Percentiles rank a stretch among this genome's conserved stretches.
These are phyloP conservation scores for Globisporangium uncinulatum DNA, from an alignment of 352 stramenopile genomes.

Conservation along the genomic window DNA sequence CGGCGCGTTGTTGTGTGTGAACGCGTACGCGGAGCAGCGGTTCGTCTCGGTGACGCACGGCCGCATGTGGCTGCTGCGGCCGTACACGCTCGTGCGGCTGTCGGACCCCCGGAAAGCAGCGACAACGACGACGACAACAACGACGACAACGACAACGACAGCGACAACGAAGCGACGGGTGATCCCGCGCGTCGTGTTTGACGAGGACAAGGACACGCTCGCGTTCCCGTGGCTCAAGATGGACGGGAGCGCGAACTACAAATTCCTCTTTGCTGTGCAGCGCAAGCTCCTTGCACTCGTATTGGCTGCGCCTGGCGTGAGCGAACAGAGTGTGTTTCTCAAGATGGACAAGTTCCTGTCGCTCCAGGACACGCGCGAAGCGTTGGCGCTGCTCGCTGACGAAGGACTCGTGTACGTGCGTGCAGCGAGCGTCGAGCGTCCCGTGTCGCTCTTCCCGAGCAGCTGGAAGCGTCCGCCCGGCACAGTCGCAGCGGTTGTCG, in stretches of 20 bases:
- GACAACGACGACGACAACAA: background rate
- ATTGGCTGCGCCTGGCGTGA: slow-evolving; percentile 49
- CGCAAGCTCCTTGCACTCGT: slow-evolving; percentile 62
- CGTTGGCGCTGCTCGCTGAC: slow-evolving; percentile 58
- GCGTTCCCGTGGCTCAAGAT: slow-evolving; percentile 83
- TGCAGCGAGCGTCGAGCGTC: slow-evolving; percentile 14
- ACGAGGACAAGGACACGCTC: slow-evolving; percentile 72
- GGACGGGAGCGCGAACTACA: slow-evolving; percentile 67
- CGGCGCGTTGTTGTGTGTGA: slow-evolving; percentile 52
- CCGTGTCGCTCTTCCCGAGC: slow-evolving; percentile 24
- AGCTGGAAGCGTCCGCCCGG: slow-evolving; percentile 9
- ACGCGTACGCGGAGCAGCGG: slow-evolving; percentile 64
- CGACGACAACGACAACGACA: background rate
- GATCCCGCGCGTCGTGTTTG: slow-evolving; percentile 43
- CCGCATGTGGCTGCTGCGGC: slow-evolving; percentile 61
- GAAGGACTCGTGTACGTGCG: slow-evolving; percentile 66
- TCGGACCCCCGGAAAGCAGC: background rate
- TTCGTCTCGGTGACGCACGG: slow-evolving; percentile 61
- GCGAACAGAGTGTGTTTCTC: slow-evolving; percentile 39
- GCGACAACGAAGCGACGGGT: slow-evolving; percentile 1
- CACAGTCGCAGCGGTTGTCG: slow-evolving; percentile 25
- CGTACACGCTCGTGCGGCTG: slow-evolving; percentile 47
- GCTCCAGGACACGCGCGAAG: slow-evolving; percentile 70
- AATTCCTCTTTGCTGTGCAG: slow-evolving; percentile 73
- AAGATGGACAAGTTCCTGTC: slow-evolving; percentile 61